phyloP scores from a whole-genome alignment of 2,329 filamentous ascomycete species.

The Alternaria arbusti region DNA sequence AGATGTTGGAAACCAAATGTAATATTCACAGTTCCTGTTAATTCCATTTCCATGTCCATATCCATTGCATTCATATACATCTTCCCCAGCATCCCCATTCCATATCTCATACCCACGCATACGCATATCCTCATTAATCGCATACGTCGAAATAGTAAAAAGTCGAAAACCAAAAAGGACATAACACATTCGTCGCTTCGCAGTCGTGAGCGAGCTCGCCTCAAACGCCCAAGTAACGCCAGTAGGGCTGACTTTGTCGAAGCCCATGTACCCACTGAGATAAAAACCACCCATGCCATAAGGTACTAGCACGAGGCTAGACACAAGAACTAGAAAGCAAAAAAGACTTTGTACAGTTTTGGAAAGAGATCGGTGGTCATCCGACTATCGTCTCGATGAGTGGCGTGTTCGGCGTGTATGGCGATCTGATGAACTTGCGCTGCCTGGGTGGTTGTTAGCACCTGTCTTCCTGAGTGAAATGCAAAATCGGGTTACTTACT shows the following conservation, averaged over 20 bases:
- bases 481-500: slow-evolving; percentile 48
- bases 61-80: background rate
- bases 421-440: slow-evolving; percentile 53
- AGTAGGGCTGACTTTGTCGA: background rate
- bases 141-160: background rate
- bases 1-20: background rate
- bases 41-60: background rate
- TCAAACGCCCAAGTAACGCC: background rate
- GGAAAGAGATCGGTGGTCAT: background rate
- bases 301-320: background rate
- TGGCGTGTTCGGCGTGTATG: slow-evolving; percentile 50
- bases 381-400: slow-evolving; percentile 35
- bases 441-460: slow-evolving; percentile 44
- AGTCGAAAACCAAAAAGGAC: background rate
- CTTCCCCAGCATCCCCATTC: background rate
- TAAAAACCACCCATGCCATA: background rate
- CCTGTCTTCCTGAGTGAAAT: background rate
- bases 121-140: slow-evolving; percentile 1
- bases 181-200: background rate
- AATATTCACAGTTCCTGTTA: background rate
- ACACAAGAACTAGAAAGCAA: background rate
- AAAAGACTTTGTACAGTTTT: slow-evolving; percentile 11
- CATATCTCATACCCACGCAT: background rate
- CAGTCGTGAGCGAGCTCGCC: background rate
- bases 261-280: background rate